phyloP scores from a whole-genome alignment of 495 filamentous ascomycete genomes.

The Penicillium goetzii region DNA sequence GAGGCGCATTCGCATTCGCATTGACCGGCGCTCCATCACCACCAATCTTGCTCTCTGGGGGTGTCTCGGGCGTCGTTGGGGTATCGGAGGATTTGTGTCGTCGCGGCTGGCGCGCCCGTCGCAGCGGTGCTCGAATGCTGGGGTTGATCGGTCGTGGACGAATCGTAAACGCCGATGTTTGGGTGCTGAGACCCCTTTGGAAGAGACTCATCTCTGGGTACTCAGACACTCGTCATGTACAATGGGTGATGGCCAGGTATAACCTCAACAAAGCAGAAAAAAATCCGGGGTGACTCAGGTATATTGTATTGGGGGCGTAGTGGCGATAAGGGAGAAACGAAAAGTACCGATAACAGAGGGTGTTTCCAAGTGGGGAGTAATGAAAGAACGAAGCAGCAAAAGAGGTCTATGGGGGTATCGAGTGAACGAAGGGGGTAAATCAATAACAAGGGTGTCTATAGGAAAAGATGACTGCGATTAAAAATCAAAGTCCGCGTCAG shows the following conservation, averaged over 20 bases:
- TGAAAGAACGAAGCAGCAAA: not conserved
- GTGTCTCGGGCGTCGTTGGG: conserved; percentile 19
- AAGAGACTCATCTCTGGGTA: conserved; percentile 26
- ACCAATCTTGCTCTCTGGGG: conserved; percentile 2
- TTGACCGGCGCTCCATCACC: conserved; percentile 10
- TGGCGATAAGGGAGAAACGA: conserved; percentile 25
- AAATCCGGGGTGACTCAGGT: conserved; percentile 7
- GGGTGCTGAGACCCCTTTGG: conserved; percentile 24
- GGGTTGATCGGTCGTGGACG: conserved; percentile 27
- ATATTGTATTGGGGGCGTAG: not conserved
- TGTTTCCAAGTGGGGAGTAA: conserved; percentile 6
- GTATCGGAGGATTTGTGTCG: conserved; percentile 33
- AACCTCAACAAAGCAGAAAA: not conserved
- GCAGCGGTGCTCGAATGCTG: conserved; percentile 25
- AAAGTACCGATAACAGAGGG: conserved; percentile 20
- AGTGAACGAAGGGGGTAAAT: not conserved
- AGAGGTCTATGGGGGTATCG: not conserved
- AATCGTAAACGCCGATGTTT: conserved; percentile 21
- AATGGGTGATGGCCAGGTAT: not conserved
- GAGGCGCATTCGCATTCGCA: conserved; percentile 7
- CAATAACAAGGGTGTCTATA: not conserved
- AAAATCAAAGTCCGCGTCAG: conserved; percentile 11
- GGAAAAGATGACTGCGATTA: not conserved
- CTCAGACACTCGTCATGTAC: conserved; percentile 16
- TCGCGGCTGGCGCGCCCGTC: conserved; percentile 32